A percentile compares a stretch with the other conserved stretches of the same genome.
Conservation (phyloP, 768 basidiomycete genomes). For the Hortiboletus campestris region DNA sequence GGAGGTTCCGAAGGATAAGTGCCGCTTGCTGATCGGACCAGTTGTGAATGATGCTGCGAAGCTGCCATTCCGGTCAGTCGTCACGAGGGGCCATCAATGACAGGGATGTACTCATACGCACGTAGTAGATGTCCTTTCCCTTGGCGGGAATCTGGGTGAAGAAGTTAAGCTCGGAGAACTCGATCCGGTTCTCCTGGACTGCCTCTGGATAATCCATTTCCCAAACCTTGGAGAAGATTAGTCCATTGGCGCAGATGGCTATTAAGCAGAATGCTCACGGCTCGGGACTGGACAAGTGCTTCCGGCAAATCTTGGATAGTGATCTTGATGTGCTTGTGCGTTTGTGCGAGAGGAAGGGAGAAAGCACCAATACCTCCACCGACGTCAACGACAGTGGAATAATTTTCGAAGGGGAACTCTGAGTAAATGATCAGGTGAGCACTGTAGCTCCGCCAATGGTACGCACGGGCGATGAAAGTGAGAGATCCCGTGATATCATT, state of each 20-base stretch:
- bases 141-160: constrained; percentile 27
- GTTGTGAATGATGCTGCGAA: constrained; percentile 30
- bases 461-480: constrained; percentile 23
- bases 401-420: constrained; percentile 34
- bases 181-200: constrained; percentile 23
- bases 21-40: constrained; percentile 33
- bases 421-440: neutral
- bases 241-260: too few relatives aligned
- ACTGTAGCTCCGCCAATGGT: neutral
- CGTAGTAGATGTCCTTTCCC: constrained; percentile 34
- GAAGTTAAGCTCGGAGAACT: constrained; percentile 32
- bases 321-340: constrained; percentile 30
- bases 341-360: constrained; percentile 29
- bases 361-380: constrained; percentile 36
- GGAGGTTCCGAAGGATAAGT: constrained; percentile 29
- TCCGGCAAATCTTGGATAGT: constrained; percentile 33
- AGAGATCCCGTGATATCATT: constrained; percentile 24
- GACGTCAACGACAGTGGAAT: constrained; percentile 33
- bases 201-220: constrained; percentile 22
- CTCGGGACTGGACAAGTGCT: constrained; percentile 21
- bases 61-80: constrained; percentile 1
- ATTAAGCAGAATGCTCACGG: constrained; percentile 2
- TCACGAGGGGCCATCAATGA: neutral
- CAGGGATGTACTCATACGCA: constrained; percentile 8
- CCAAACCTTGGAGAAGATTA: constrained; percentile 22